Percentiles rank a stretch among this genome's conserved stretches.
Conservation (phyloP, 2,329 filamentous ascomycete species). For the Camptophora hylomeconis region DNA sequence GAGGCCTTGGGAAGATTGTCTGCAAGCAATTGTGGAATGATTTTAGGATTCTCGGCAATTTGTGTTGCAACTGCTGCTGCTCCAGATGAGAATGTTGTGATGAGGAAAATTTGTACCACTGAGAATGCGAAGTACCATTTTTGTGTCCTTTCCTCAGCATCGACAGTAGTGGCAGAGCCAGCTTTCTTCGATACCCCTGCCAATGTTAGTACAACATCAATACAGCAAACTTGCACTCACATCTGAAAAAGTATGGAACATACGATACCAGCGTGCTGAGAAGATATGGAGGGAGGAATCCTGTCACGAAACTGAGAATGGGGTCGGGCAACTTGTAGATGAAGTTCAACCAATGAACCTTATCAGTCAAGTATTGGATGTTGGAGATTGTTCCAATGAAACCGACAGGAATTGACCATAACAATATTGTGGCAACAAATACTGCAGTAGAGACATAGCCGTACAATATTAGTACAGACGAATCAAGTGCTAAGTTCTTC, state of each 20-base stretch:
- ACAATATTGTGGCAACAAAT: conserved; percentile 62
- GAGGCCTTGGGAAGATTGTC: conserved; percentile 69
- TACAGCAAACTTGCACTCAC: conserved; percentile 38
- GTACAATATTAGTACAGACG: conserved; percentile 44
- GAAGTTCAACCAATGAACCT: conserved; percentile 53
- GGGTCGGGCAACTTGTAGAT: conserved; percentile 55
- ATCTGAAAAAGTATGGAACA: conserved; percentile 76
- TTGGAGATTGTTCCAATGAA: conserved; percentile 83
- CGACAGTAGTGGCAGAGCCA: conserved; percentile 65
- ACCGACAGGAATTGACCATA: conserved; percentile 68
- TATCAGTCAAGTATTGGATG: conserved; percentile 49
- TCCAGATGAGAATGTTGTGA: conserved; percentile 63
- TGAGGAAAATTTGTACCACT: conserved; percentile 79
- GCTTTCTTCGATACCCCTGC: conserved; percentile 64
- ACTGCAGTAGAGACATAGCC: conserved; percentile 56
- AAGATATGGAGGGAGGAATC: conserved; percentile 67
- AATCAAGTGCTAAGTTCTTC: conserved; percentile 68
- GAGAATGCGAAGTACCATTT: conserved; percentile 65
- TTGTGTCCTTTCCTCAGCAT: conserved; percentile 78
- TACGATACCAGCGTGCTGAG: conserved; percentile 68
- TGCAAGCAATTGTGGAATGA: conserved; percentile 54
- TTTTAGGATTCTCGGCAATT: conserved; percentile 52
- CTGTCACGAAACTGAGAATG: conserved; percentile 69
- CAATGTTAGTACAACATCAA: conserved; percentile 30
- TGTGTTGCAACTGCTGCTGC: conserved; percentile 57